Base-by-base conservation (phyloP, 2,329 filamentous ascomycete species). In the Epichloe bromicola region DNA sequence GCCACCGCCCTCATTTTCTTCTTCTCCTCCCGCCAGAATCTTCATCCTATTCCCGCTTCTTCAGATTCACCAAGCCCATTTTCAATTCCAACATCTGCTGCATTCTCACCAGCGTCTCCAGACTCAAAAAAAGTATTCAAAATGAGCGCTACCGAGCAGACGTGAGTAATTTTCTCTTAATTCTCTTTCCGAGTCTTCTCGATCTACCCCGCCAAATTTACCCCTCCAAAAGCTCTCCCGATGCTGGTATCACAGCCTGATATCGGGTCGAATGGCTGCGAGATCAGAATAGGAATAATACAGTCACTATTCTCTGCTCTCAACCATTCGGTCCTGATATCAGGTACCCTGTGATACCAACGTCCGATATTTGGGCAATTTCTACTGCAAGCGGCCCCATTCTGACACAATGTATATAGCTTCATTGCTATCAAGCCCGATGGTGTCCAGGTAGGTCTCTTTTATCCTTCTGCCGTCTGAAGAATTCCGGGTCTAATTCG, bases 351-450 rank as follows among this genome's bases (percentile, higher is more conserved):
- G 7, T 26, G 7, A 26, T 26, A 26, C 23, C 23, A 26, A 8
- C 23, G 8, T 10, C 46, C 50, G 11, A 48, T 46, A 45, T 48
- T 43, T 52, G 17, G 8, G 8, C 12, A 15, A 1, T 48, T 34
- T 36, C 14, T 23, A 30, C 19, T 19, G 11, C 26, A 42, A 52
- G 56, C 36, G n/a, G 2, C 30, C 30, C 17, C 17, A 19, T 36
- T n/a, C 59, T 66, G 52, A 67, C 59, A 50, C 42, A 54, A 55
- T 51, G 26, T 49, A 14, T 61, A 62, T 67, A 97, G 91, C 79
- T 97, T 97, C 87, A 97, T 97, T 82, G 93, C 93, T 71, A 88
- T 98, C 83, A 98, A 98, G 89, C 93, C 91, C 65, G 93, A 97
- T 77, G 93, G 93, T 73, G 93, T 97, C 76, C 93, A 96, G 85